Evolutionary conservation across 148 eudicot genomes (phyloP).

Genomic region (Amaranthus hypochondriacus): DNA sequence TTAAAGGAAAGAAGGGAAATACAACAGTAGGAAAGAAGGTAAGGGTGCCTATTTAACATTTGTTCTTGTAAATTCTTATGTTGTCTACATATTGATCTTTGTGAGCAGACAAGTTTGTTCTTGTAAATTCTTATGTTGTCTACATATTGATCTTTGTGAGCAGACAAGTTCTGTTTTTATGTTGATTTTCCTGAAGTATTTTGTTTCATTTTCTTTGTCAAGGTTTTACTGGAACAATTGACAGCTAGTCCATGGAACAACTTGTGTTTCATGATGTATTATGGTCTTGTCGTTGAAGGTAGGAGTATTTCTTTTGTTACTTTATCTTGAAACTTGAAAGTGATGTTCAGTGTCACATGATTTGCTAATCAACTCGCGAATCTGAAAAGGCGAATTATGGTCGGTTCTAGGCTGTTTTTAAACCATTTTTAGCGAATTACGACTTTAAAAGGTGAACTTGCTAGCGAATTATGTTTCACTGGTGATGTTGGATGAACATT

Average conservation of each 20-base stretch:
- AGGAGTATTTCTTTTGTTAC: background rate
- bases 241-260: constrained; percentile 63
- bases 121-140: background rate
- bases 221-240: constrained; percentile 64
- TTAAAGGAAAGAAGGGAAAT: constrained; percentile 46
- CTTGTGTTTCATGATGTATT: constrained; percentile 60
- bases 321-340: background rate
- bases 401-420: no score
- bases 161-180: background rate
- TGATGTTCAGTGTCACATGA: background rate
- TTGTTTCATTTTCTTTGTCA: background rate
- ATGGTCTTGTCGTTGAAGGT: constrained; percentile 64
- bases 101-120: background rate
- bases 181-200: background rate
- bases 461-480: no score
- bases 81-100: background rate
- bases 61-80: background rate
- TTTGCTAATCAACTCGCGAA: no score
- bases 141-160: background rate
- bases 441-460: no score
- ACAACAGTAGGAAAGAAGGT: constrained; percentile 60
- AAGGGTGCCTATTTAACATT: background rate
- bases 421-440: no score
- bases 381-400: no score
- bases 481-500: background rate